These are phyloP conservation scores for Wickerhamiella sergipiensis DNA, from an alignment of 805 yeast species.

Conservation along the genomic window DNA sequence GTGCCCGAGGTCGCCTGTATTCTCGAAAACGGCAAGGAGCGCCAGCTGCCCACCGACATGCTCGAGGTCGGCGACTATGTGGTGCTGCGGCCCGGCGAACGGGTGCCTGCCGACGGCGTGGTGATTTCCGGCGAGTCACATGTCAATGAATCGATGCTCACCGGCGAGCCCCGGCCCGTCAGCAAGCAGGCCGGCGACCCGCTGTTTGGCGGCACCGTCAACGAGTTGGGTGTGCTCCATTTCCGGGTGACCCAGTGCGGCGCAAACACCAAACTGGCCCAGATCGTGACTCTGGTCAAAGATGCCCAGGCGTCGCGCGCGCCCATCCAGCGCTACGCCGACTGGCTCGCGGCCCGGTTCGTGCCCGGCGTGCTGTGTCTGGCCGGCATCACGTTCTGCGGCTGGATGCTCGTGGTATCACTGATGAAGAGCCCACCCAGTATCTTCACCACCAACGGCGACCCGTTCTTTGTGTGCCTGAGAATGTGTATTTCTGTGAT, in stretches of 20 bases:
- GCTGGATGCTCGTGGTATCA: conserved; percentile 40
- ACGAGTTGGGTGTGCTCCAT: conserved; percentile 60
- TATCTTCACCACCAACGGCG: conserved; percentile 36
- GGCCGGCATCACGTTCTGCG: conserved; percentile 48
- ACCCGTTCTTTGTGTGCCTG: conserved; percentile 52
- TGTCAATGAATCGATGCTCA: conserved; percentile 75
- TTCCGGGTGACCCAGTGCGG: conserved; percentile 63
- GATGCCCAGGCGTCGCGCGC: conserved; percentile 82
- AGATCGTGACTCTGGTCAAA: conserved; percentile 73
- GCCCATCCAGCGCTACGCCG: conserved; percentile 84
- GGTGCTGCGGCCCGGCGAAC: conserved; percentile 71
- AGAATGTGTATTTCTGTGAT: conserved; percentile 80
- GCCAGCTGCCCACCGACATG: conserved; percentile 52
- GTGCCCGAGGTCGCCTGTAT: conserved; percentile 68
- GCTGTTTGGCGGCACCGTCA: conserved; percentile 84
- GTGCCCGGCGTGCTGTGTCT: conserved; percentile 61
- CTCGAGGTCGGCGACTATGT: conserved; percentile 68
- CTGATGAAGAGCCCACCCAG: conserved; percentile 31
- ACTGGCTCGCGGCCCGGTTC: conserved; percentile 67
- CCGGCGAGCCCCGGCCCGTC: conserved; percentile 83
- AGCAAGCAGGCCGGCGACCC: conserved; percentile 43
- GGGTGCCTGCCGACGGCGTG: conserved; percentile 83
- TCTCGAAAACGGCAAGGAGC: conserved; percentile 27
- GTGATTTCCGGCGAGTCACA: conserved; percentile 69
- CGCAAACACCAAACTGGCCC: conserved; percentile 71